A percentile compares a stretch with the other conserved stretches of the same genome.
phyloP scores from a whole-genome alignment of 768 basidiomycete species.

The Crepidotus variabilis region DNA sequence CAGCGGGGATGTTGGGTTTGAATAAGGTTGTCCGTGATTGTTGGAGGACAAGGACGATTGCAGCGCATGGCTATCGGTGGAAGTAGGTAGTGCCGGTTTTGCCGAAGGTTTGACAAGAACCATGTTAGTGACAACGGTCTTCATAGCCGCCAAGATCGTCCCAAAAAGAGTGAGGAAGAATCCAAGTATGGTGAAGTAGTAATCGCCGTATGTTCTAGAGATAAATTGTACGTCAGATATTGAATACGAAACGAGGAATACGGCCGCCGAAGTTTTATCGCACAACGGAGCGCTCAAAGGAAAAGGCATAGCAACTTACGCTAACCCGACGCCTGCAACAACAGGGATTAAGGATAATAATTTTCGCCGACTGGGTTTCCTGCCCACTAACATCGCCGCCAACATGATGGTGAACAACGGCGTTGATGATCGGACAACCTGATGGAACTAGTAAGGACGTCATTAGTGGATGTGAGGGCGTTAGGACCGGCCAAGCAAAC shows the following conservation, averaged over 20 bases:
- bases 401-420: constrained; percentile 90
- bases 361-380: constrained; percentile 56
- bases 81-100: not conserved
- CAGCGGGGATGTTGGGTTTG: not conserved
- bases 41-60: constrained; percentile 13
- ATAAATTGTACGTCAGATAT: not conserved
- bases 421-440: constrained; percentile 90
- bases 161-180: constrained; percentile 87
- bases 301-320: constrained; percentile 45
- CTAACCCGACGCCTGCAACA: constrained; percentile 85
- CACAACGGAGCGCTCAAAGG: not conserved
- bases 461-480: constrained; percentile 1
- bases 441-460: constrained; percentile 71
- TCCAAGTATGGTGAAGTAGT: constrained; percentile 84
- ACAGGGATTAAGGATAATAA: constrained; percentile 79
- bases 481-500: constrained; percentile 24
- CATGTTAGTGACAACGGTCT: constrained; percentile 88
- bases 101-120: constrained; percentile 30
- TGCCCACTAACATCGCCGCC: constrained; percentile 63
- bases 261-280: not conserved
- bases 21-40: not conserved
- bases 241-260: not conserved
- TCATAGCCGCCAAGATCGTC: constrained; percentile 87
- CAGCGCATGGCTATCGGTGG: constrained; percentile 3
- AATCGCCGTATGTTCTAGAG: constrained; percentile 88